Evolutionary conservation across 1,284 basidiomycete species (phyloP), one percentile per base, ranked within the genome.

Genomic region (Afroboletus lepidellus): DNA sequence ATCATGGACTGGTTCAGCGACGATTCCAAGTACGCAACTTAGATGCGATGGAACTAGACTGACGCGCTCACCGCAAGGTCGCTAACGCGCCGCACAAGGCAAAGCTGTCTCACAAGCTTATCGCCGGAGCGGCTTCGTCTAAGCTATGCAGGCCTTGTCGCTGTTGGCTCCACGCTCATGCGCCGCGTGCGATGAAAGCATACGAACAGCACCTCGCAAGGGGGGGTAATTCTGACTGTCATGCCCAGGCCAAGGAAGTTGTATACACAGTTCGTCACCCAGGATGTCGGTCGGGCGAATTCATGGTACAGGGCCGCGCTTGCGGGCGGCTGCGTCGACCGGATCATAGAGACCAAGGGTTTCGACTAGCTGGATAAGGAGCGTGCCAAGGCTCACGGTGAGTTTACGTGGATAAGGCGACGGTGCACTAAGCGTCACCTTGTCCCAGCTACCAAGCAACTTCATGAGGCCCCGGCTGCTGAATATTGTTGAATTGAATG

Each of bases 81-180:
- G 39, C 37, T 12, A 47, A 38, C 29, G 29, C 29, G 15, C 53
- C 24, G 18, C 63, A 70, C 41, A 32, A 21, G 0, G 57, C 62
- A n/a, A 56, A 66, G 21, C 32, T 69, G 38, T 61, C 59, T 5
- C 65, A 70, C 24, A 60, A 69, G 30, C 24, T 61, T 37, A 46
- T 67, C 44, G 62, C 61, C 2, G 62, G 44, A 8, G 64, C 68
- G 3, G 64, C 64, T 6, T 65, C 64, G 9, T 66, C 62, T 39
- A 65, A 66, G 53, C 67, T 51, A 49, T 24, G 24, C 20, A 0
- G 5, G 4, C 24, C 8, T 8, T 2, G 1, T 16, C 11, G 12
- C 9, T 18, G 5, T 41, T 23, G 8, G 12, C n/a, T 25, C 23
- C 4, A 29, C 12, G 24, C 18, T 18, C 27, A 41, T 16, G 15